These are phyloP conservation scores for Amoebophrya sp. DNA, from an alignment of 169 alveolate species.

Conservation along the genomic window DNA sequence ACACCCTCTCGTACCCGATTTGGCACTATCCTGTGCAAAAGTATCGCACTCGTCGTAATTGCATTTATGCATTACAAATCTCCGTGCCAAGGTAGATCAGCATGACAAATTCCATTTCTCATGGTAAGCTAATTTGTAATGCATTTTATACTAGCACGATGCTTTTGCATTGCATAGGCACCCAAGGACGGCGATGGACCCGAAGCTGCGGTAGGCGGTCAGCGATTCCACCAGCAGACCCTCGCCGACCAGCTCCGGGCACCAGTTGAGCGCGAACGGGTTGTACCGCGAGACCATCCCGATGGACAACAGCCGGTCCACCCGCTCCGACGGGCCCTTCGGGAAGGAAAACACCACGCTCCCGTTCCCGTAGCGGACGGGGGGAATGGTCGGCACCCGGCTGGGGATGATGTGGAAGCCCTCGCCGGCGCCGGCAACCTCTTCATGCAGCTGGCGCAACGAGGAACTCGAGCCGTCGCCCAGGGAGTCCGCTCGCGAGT, in stretches of 20 bases:
- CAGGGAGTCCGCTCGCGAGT: background rate
- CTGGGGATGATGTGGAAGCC: background rate
- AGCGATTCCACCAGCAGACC: background rate
- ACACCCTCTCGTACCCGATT: too few relatives aligned
- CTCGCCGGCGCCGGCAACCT: background rate
- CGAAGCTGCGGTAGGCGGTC: background rate
- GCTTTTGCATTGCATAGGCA: too few relatives aligned
- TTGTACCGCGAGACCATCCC: background rate
- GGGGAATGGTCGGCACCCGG: background rate
- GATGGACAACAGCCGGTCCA: background rate
- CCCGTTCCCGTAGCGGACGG: background rate
- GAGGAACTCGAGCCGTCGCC: background rate
- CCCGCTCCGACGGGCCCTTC: background rate
- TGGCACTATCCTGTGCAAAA: too few relatives aligned
- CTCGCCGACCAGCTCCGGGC: conserved; percentile 5
- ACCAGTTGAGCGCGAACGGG: conserved; percentile 12
- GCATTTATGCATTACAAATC: too few relatives aligned
- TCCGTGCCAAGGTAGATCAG: too few relatives aligned
- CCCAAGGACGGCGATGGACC: background rate
- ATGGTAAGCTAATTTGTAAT: too few relatives aligned
- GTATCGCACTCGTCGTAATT: too few relatives aligned
- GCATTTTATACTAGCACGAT: too few relatives aligned
- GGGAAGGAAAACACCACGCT: background rate
- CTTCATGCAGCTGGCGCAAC: background rate
- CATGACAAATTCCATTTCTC: too few relatives aligned